These are phyloP conservation scores for Diaporthe citrichinensis DNA, from an alignment of 2,329 filamentous ascomycete genomes.

Conservation along the genomic window DNA sequence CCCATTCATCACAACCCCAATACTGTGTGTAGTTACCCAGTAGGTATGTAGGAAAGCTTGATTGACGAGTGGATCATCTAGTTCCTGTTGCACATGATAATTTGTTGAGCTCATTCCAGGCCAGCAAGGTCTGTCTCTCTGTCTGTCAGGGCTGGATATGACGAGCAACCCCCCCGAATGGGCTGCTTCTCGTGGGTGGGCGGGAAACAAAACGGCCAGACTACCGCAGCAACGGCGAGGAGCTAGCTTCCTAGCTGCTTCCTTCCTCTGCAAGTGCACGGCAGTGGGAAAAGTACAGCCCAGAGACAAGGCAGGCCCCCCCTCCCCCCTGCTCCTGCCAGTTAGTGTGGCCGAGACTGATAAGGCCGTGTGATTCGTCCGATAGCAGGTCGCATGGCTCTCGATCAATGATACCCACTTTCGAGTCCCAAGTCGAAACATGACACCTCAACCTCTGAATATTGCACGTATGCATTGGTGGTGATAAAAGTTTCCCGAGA, in stretches of 20 bases:
- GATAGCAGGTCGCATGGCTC: conserved; percentile 33
- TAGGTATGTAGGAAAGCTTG: not conserved
- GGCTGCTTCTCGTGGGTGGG: conserved; percentile 14
- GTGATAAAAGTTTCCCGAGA: not conserved
- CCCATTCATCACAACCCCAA: conserved; percentile 18
- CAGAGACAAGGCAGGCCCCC: not conserved
- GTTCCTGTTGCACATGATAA: not conserved
- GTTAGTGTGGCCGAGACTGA: not conserved
- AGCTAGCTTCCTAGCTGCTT: conserved; percentile 13
- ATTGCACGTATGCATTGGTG: not conserved
- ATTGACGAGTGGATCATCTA: not conserved
- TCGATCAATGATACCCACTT: conserved; percentile 24
- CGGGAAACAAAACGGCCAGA: conserved; percentile 23
- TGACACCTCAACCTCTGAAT: not conserved
- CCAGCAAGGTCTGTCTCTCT: not conserved
- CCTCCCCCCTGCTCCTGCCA: not conserved
- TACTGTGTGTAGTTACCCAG: not conserved
- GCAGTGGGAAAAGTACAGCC: conserved; percentile 23
- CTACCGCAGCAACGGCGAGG: not conserved
- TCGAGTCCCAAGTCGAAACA: conserved; percentile 5
- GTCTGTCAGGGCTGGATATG: not conserved
- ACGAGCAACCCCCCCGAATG: not conserved
- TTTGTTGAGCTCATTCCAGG: conserved; percentile 30
- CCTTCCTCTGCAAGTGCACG: conserved; percentile 23
- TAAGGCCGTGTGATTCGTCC: conserved; percentile 21